Percentiles rank a stretch among this genome's conserved stretches.
phyloP scores from a whole-genome alignment of 2,329 filamentous ascomycete species.

The Bipolaris bicolor region DNA sequence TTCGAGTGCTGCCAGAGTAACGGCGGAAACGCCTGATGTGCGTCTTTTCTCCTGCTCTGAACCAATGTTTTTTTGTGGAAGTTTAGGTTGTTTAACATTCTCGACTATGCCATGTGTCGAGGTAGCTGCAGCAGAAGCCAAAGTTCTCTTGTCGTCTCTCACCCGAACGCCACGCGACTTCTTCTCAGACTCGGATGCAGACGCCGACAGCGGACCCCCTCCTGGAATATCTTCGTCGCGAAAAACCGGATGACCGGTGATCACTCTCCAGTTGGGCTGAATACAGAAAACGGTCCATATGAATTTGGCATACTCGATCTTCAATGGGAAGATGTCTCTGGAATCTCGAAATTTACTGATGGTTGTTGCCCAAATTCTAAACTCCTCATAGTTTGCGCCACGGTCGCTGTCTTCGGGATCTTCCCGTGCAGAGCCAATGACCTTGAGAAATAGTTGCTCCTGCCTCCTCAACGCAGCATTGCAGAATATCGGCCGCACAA shows the following conservation, averaged over 20 bases:
- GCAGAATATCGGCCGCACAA: constrained; percentile 38
- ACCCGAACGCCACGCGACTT: constrained; percentile 3
- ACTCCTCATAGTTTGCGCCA: constrained; percentile 43
- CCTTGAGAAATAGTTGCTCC: constrained; percentile 34
- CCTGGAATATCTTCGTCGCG: constrained; percentile 23
- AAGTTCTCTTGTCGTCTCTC: constrained; percentile 6
- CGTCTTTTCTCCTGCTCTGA: constrained; percentile 29
- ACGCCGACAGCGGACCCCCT: constrained; percentile 12
- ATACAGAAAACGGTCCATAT: constrained; percentile 43
- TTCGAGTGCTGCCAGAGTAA: constrained; percentile 32
- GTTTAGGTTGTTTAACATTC: constrained; percentile 16
- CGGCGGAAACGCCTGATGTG: constrained; percentile 21
- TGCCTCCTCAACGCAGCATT: constrained; percentile 41
- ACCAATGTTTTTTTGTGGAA: constrained; percentile 13
- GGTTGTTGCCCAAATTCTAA: constrained; percentile 52
- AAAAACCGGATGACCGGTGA: constrained; percentile 32
- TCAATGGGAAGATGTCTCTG: constrained; percentile 54
- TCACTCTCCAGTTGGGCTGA: constrained; percentile 37
- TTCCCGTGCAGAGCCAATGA: constrained; percentile 22
- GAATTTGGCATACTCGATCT: constrained; percentile 42
- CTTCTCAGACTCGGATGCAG: constrained; percentile 1
- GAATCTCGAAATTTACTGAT: constrained; percentile 54
- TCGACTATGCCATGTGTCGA: constrained; percentile 1
- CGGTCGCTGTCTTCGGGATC: background rate
- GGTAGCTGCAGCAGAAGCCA: constrained; percentile 11